A percentile compares a stretch with the other conserved stretches of the same genome.
Conservation (phyloP, 129 eudicot species). For the Centaurea solstitialis region DNA sequence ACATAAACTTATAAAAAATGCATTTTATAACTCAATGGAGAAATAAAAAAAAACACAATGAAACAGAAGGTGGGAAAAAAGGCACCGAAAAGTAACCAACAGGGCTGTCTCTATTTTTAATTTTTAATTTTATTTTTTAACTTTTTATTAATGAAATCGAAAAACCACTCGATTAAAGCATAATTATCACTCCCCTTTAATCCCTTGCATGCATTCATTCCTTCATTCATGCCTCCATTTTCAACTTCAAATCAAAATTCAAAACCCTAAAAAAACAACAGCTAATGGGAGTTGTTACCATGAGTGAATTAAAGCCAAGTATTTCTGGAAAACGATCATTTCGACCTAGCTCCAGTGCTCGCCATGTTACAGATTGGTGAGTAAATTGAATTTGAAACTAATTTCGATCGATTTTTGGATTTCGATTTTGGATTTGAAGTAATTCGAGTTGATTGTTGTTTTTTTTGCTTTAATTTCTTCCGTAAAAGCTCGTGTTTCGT, state of each 20-base stretch:
- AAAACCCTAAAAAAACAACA: no score
- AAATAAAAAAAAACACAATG: background rate
- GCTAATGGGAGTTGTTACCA: slow-evolving; percentile 83
- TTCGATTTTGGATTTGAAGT: background rate
- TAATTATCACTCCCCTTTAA: slow-evolving; percentile 45
- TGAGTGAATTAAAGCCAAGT: slow-evolving; percentile 88
- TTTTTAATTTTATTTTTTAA: no score
- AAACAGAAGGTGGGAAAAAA: slow-evolving; percentile 22
- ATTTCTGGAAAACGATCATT: slow-evolving; percentile 84
- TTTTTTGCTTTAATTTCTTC: background rate
- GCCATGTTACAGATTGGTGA: slow-evolving; percentile 84
- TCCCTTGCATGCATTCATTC: slow-evolving; percentile 56
- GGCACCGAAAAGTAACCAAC: slow-evolving; percentile 89
- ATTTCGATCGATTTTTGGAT: background rate
- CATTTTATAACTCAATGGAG: no score
- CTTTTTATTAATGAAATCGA: slow-evolving; percentile 47
- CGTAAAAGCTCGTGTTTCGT: no score
- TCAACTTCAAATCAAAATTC: slow-evolving; percentile 7
- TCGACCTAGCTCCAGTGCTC: slow-evolving; percentile 80
- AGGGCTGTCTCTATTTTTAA: slow-evolving; percentile 35
- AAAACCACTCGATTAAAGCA: slow-evolving; percentile 54
- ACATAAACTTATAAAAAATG: no score
- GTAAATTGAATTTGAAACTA: no score
- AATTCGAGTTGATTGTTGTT: no score
- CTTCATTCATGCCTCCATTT: slow-evolving; percentile 19